A percentile compares a stretch with the other conserved stretches of the same genome.
Conservation (phyloP, 306 rosid species). For the Casuarina equisetifolia region DNA sequence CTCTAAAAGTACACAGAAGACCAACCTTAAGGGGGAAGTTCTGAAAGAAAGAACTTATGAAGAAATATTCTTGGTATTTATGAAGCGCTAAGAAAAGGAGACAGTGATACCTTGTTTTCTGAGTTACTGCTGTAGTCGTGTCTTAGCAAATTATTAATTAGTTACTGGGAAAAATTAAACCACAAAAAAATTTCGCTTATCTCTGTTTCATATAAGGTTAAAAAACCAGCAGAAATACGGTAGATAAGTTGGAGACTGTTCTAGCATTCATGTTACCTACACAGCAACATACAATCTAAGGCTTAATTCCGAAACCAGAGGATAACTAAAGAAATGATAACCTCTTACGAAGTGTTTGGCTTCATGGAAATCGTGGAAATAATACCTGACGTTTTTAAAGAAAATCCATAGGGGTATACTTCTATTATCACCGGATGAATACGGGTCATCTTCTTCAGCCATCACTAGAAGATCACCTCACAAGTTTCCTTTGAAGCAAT, state of each 20-base stretch:
- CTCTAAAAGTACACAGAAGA: not conserved
- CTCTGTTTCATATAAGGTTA: too few species aligned
- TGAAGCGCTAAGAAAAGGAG: too few species aligned
- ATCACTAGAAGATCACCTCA: slow-evolving; percentile 31
- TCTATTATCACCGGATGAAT: slow-evolving; percentile 44
- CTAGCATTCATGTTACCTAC: not conserved
- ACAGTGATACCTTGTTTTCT: too few species aligned
- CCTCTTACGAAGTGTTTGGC: not conserved
- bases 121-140: too few species aligned
- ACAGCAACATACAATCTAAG: not conserved
- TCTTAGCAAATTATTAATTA: too few species aligned
- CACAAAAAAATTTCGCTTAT: too few species aligned
- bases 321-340: not conserved
- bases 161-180: not conserved
- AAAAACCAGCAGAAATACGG: not conserved
- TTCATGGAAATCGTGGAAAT: not conserved
- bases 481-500: slow-evolving; percentile 4
- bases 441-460: slow-evolving; percentile 50
- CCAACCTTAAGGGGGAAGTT: not conserved
- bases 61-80: not conserved
- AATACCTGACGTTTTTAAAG: slow-evolving; percentile 72
- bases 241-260: not conserved
- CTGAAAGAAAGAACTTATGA: not conserved
- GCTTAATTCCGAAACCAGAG: not conserved
- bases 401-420: slow-evolving; percentile 51